Evolutionary conservation across 139 green algal genomes (phyloP), one percentile per base, ranked within the genome.

Genomic region (Micractinium sp.): DNA sequence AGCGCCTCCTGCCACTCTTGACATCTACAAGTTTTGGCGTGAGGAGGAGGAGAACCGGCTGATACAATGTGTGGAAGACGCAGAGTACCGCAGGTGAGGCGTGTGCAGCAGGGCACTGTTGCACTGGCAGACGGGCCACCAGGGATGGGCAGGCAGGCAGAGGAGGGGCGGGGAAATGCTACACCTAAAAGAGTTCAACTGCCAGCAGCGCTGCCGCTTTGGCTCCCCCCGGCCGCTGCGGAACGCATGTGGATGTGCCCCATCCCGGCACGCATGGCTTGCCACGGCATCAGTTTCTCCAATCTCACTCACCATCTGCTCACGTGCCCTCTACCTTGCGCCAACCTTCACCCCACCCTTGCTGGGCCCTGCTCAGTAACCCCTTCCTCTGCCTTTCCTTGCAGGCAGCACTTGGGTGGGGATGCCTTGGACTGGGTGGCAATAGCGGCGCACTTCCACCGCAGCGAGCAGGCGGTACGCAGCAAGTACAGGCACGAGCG

Each of bases 401-500:
- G 81, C 81, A 86, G 81, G 56, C 25, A 76, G 81, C 56, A 76
- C 3, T 20, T 86, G n/a, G 81, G 81, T 5, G 29, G 7, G 14
- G 81, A 74, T 2, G n/a, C 19, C 18, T 60, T 86, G 56, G 81
- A 86, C 16, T 86, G 81, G 81, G 22, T 31, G 25, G 31, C 56
- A 5, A 20, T 86, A 22, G 81, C 33, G 29, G 56, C 18, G 18
- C 81, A 86, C 81, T 86, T 86, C 25, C 23, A 27, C 12, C 81
- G 81, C 33, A 76, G 56, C 56, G 7, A 22, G 19, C 56, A 74
- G 18, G 81, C 81, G 5, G 81, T 86, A 31, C 81, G 81, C n/a
- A 71, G 39, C 56, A 86, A 86, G 56, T 75, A 76, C 60, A 31
- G 81, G 2, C 81, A 76, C 33, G 41, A 76, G 81, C 31, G 33